Base-by-base conservation (phyloP, 192 early-diverging fungal genomes). In the Rhizoclosmatium sp. region DNA sequence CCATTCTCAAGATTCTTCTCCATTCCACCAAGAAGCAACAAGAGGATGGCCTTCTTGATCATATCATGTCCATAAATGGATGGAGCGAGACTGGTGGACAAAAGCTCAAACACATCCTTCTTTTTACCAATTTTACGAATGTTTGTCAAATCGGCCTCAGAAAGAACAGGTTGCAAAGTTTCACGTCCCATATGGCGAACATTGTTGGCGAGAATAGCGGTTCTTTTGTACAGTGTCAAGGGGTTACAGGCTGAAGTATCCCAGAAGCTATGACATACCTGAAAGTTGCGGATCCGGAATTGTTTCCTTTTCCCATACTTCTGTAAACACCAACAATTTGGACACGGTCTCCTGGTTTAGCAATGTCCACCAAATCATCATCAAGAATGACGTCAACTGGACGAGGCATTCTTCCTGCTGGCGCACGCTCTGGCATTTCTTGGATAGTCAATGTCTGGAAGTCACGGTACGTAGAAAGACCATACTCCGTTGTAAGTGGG, bases 361-460 rank as follows among this genome's bases (percentile, higher is more conserved):
- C 94, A 40, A 85, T 85, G 81, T 99, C 98, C 0, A 97, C 98
- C 48, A 99, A 85, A 83, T 99, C 98, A 81, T 96, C 96, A 79
- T 98, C 96, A 71, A 98, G 84, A 61, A 98, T 91, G 12, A 99
- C 90, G 83, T 99, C 98, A 65, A 98, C 87, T 14, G 95, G 95
- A 2, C 96, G 91, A 45, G 96, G 95, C 76, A 99, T 86, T 83
- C 95, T 93, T 23, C 98, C 97, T 3, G 95, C 93, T 16, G 96
- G 96, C 5, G 97, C 93, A 23, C 97, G 91, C 83, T 99, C 98
- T 0, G 98, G 98, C 97, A 99, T 99, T 87, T 99, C 98, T 84
- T 99, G 98, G 58, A 99, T 89, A 47, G 91, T 94, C 64, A 98
- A 91, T 7, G 91, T 93, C 83, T 99, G 98, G 81, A 94, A 94